Evolutionary conservation across 371 early-diverging fungal species (phyloP), one percentile per base, ranked within the genome.

Genomic region (Vavraia culicis): DNA sequence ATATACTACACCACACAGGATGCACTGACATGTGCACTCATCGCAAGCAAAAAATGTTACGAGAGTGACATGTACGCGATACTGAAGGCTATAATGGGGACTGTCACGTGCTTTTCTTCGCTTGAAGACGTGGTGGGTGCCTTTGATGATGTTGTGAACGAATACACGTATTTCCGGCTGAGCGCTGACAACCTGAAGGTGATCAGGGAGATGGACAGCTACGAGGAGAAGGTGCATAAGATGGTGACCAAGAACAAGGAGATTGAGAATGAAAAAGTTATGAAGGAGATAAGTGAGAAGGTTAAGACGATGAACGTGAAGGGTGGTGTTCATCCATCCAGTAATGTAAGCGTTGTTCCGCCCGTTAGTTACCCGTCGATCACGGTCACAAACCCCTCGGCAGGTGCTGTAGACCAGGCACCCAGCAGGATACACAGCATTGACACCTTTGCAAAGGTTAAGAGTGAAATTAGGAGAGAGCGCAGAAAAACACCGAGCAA

Each of bases 141-240:
- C 2, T 27, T 27, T 27, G 27, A 27, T 27, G 27, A 27, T 27
- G 27, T 27, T 27, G 27, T 27, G 27, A 27, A 27, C 7, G 27
- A 27, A 7, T 27, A 27, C 27, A 27, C 27, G 27, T 27, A 27
- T 27, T 27, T 27, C 7, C 2, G 27, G 27, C 27, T 27, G 27
- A 27, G 27, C 27, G 7, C 9, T 16, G 43, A 19, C 13, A 19
- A 13, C 15, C 13, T 43, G 19, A 21, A 8, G 14, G 31, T 15
- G 13, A 43, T 43, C 4, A 19, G 21, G 13, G 43, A 43, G 22
- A 57, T 64, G 58, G 66, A 66, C n/a, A 58, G 55, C 32, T 62
- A 62, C 38, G 62, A 66, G 40, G 66, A 66, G 46, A 49, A 54
- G 34, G 55, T 66, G 14, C 48, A 62, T 31, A 50, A 66, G 4